Base-by-base conservation (phyloP, 2,329 filamentous ascomycete genomes). In the Paracamarosporium sp. region DNA sequence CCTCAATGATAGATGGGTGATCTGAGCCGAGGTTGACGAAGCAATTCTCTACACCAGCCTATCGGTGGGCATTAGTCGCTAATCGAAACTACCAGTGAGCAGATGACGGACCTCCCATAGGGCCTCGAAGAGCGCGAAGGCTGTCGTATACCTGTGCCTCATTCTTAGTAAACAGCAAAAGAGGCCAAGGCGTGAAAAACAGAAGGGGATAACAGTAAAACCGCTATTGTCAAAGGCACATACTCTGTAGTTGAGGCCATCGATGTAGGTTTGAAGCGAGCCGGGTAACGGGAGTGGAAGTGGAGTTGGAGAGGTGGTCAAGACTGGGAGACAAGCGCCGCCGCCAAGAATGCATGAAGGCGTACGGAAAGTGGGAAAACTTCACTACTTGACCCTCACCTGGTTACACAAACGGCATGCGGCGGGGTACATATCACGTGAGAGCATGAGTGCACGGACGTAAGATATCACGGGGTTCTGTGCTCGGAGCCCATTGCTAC, bases 11-110 rank as follows among this genome's bases (percentile, higher is more conserved):
- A 15, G 60, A 59, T 17, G 66, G 63, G 45, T 69, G 66, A 40
- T 69, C 66, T 11, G 66, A 66, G 13, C 66, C 66, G 12, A 69
- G 56, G 44, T 64, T 67, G 33, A 67, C 61, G 35, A 67, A 67
- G 27, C 61, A 65, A n/a, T 41, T 38, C 12, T 15, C 60, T 4
- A 62, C 28, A 27, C 56, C 54, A 36, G 60, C 54, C 52, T 66
- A 22, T 33, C 6, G 2, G 15, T 5, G 17, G 25, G 24, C n/a
- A 12, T n/a, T n/a, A n/a, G n/a, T n/a, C n/a, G n/a, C n/a, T n/a
- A n/a, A n/a, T n/a, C n/a, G n/a, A n/a, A n/a, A n/a, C n/a, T n/a
- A n/a, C n/a, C n/a, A n/a, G n/a, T n/a, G 5, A 33, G n/a, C 15
- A 36, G n/a, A 20, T 20, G 8, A 46, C 44, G 25, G 4, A 58